Percentiles rank a stretch among this genome's conserved stretches.
phyloP scores from a whole-genome alignment of 1,284 basidiomycete genomes.

The Tilletiopsis washingtonensis region DNA sequence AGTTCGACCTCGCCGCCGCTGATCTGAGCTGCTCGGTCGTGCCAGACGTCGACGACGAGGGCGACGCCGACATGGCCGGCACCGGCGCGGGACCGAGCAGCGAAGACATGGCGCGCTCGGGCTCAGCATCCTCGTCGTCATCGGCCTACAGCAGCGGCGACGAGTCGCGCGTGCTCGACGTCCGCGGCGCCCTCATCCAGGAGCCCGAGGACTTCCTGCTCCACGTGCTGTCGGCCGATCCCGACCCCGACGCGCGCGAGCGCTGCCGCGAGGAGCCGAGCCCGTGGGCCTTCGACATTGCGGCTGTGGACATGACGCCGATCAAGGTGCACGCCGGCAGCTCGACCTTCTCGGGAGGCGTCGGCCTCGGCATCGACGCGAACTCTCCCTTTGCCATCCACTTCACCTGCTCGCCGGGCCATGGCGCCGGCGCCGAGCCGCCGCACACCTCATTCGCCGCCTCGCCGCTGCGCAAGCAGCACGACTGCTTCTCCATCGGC shows the following conservation, averaged over 20 bases:
- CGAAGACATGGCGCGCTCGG: neutral
- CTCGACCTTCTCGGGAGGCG: too few species aligned
- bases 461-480: too few species aligned
- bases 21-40: constrained; percentile 9
- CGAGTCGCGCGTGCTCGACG: constrained; percentile 10
- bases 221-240: constrained; percentile 24
- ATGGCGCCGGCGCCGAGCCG: too few species aligned
- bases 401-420: too few species aligned
- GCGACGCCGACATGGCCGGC: constrained; percentile 14
- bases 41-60: constrained; percentile 15
- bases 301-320: too few species aligned
- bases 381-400: too few species aligned
- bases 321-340: too few species aligned
- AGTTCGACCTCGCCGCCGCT: constrained; percentile 16
- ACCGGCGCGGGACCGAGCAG: constrained; percentile 5
- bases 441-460: too few species aligned
- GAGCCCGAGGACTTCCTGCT: constrained; percentile 38
- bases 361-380: too few species aligned
- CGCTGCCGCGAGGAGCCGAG: too few species aligned
- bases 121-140: neutral
- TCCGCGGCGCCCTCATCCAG: constrained; percentile 42
- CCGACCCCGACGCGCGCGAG: constrained; percentile 6
- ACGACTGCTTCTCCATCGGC: too few species aligned
- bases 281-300: too few species aligned
- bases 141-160: constrained; percentile 2